Evolutionary conservation across 148 eudicot genomes (phyloP), one percentile per base, ranked within the genome.

Genomic region (Vaccinium darrowii): DNA sequence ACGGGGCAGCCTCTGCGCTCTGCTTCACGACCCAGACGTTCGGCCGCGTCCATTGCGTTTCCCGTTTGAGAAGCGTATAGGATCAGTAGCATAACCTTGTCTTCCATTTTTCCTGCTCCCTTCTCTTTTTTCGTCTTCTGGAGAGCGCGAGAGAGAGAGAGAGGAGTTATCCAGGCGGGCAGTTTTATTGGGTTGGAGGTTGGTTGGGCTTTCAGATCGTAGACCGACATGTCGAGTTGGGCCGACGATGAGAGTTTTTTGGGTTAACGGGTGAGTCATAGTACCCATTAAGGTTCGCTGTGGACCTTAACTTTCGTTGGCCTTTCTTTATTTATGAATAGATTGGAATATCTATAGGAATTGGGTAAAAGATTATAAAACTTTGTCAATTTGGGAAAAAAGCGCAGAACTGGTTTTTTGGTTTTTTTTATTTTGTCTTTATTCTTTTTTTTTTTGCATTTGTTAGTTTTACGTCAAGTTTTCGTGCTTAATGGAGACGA

Each of bases 1-100:
- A 90, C 94, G 57, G 94, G 93, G 87, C 98, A 94, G 30, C 90
- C 87, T 73, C 94, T 86, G 84, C 91, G 94, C 74, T 96, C 98
- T 9, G 97, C 94, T 91, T 96, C 95, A 13, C 98, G 97, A 51
- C 90, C 91, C 8, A 96, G 76, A 16, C 95, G 92, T 62, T 96
- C 98, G 14, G 98, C 94, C 21, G 95, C 99, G 67, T 96, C 99
- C 84, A 88, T 85, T 19, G 99, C 97, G 54, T 96, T 96, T 1
- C 99, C 98, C 0, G 99, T 93, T 81, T 96, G 91, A 15, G 95
- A 86, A 43, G 97, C 98, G 84, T 92, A 93, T 19, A 96, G 80
- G 30, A 94, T 87, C 84, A 94, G 78, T 36, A 96, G 85, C 85
- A 88, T 90, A 25, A 56, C 88, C 82, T 88, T 89, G 67, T 88